Evolutionary conservation across 495 filamentous ascomycete species (phyloP).

Genomic region (Astrothelium macrocarpum): DNA sequence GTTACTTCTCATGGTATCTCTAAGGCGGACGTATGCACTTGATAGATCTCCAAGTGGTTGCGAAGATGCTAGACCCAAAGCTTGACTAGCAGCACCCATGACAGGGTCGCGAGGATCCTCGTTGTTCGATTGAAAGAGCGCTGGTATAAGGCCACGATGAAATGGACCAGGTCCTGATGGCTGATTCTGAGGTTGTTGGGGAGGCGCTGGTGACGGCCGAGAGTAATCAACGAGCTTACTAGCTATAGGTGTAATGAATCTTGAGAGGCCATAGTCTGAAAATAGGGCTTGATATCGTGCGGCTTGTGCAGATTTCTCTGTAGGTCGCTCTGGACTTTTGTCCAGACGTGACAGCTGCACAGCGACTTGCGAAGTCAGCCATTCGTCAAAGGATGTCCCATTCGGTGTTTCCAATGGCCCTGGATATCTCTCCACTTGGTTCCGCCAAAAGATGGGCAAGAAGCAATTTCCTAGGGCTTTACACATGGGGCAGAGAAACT

Average conservation of each 20-base stretch:
- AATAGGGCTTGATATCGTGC: conserved; percentile 43
- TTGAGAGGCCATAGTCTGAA: conserved; percentile 49
- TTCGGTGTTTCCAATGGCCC: conserved; percentile 45
- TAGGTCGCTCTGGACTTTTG: conserved; percentile 26
- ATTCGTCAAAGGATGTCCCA: conserved; percentile 47
- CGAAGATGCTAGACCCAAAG: neutral
- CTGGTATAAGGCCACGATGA: conserved; percentile 39
- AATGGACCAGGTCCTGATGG: neutral
- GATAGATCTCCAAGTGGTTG: conserved; percentile 49
- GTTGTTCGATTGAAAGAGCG: conserved; percentile 32
- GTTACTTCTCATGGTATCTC: conserved; percentile 68
- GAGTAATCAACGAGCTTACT: conserved; percentile 38
- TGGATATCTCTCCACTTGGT: conserved; percentile 72
- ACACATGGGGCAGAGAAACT: conserved; percentile 96
- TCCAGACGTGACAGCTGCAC: conserved; percentile 34
- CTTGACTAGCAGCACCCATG: neutral
- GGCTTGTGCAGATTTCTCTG: conserved; percentile 9
- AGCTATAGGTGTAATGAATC: conserved; percentile 51
- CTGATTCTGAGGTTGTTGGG: neutral
- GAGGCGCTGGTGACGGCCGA: neutral
- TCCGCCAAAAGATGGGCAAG: conserved; percentile 90
- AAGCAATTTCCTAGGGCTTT: conserved; percentile 96
- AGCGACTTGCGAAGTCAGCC: conserved; percentile 41
- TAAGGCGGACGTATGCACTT: conserved; percentile 67
- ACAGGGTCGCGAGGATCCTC: conserved; percentile 22